Evolutionary conservation across 371 early-diverging fungal genomes (phyloP).

Genomic region (Mortierella sp.): DNA sequence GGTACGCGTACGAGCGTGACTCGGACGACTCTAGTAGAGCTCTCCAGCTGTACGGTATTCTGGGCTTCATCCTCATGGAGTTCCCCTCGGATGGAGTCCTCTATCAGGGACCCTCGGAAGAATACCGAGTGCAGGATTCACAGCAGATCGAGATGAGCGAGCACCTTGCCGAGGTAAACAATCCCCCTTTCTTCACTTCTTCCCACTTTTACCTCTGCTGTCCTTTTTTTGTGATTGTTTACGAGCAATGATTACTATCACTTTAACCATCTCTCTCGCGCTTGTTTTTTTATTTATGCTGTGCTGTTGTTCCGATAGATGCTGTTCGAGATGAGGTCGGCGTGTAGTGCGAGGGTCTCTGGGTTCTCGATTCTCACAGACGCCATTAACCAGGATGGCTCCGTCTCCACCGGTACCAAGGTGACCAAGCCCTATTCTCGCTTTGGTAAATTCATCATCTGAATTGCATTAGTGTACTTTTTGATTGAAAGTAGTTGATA

Average conservation of each 20-base stretch:
- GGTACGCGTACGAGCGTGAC: constrained; percentile 13
- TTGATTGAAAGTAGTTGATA: background rate
- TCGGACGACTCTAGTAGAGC: background rate
- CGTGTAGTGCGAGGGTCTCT: background rate
- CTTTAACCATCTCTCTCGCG: background rate
- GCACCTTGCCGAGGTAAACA: constrained; percentile 25
- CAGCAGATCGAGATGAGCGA: constrained; percentile 8
- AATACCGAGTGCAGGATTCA: background rate
- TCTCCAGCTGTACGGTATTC: constrained; percentile 23
- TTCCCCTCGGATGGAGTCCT: constrained; percentile 22
- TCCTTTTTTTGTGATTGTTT: background rate
- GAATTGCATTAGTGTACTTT: background rate
- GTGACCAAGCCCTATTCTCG: background rate
- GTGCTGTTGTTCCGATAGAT: background rate
- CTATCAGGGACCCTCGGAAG: constrained; percentile 22
- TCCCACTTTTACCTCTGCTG: background rate
- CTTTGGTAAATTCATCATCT: background rate
- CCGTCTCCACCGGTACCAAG: too few species aligned
- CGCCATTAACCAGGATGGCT: background rate
- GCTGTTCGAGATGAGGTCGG: background rate
- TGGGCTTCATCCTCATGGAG: constrained; percentile 29
- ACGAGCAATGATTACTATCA: background rate
- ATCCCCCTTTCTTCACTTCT: background rate
- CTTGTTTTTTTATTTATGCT: background rate
- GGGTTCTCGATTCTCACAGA: background rate